These are phyloP conservation scores for Solanum chiquidenum DNA, from an alignment of 257 asterid genomes.

Conservation along the genomic window DNA sequence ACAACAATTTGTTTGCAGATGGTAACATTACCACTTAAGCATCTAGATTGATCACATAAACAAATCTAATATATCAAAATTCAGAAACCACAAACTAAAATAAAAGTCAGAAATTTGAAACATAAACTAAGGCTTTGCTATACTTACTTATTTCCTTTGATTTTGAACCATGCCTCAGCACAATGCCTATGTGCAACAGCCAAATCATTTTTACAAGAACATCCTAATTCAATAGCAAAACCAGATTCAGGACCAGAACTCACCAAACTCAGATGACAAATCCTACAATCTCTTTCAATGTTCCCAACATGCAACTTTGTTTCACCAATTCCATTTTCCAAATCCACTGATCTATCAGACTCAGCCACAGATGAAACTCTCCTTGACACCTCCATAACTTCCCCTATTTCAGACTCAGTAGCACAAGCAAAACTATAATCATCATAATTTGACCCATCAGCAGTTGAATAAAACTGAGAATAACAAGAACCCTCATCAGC, in stretches of 20 bases:
- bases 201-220: slow-evolving; percentile 80
- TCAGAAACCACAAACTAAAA: not conserved
- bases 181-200: slow-evolving; percentile 84
- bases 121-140: not conserved
- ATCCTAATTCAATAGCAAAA: slow-evolving; percentile 68
- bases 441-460: slow-evolving; percentile 60
- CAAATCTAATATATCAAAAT: not conserved
- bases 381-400: slow-evolving; percentile 23
- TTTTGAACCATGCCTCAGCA: slow-evolving; percentile 92
- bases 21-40: not conserved
- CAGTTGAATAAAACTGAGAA: slow-evolving; percentile 74
- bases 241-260: slow-evolving; percentile 50
- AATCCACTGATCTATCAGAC: slow-evolving; percentile 29
- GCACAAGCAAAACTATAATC: slow-evolving; percentile 21
- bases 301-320: slow-evolving; percentile 21
- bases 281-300: slow-evolving; percentile 63
- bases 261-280: slow-evolving; percentile 72
- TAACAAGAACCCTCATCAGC: slow-evolving; percentile 62
- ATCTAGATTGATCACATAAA: not conserved
- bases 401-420: slow-evolving; percentile 15
- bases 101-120: not conserved
- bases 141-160: slow-evolving; percentile 87
- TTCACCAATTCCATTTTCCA: slow-evolving; percentile 25
- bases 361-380: slow-evolving; percentile 32
- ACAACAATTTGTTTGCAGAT: not conserved